Conservation (phyloP, 495 filamentous ascomycete genomes). For the Podospora sp. region DNA sequence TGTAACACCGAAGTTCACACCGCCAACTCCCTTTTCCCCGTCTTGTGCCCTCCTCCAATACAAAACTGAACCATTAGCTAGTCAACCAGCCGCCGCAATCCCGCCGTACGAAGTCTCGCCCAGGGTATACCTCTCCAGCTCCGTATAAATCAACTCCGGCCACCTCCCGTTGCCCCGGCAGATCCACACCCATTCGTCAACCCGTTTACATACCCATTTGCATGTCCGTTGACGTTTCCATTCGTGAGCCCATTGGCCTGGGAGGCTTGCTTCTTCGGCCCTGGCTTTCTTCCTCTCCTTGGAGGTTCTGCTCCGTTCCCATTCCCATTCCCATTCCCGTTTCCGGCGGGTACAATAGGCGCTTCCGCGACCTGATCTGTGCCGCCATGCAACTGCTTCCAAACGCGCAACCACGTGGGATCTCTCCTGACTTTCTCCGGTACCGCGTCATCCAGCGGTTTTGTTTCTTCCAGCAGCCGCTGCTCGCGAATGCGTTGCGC, state of each 20-base stretch:
- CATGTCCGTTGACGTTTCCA: background rate
- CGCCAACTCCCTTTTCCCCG: background rate
- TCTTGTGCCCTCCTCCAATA: background rate
- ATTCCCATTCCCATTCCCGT: background rate
- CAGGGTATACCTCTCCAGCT: no score
- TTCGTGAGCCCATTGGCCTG: background rate
- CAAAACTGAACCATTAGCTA: background rate
- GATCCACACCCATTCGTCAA: background rate
- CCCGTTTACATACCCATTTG: background rate
- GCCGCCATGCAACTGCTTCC: constrained; percentile 24
- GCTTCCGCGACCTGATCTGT: background rate
- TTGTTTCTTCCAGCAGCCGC: constrained; percentile 22
- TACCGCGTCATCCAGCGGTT: constrained; percentile 27
- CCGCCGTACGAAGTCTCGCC: background rate
- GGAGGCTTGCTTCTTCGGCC: background rate
- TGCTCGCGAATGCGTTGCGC: constrained; percentile 40
- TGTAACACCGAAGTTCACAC: background rate
- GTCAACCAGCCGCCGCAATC: no score
- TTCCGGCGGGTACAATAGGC: background rate
- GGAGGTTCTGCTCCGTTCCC: background rate
- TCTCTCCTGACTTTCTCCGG: constrained; percentile 35
- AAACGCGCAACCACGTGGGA: constrained; percentile 31
- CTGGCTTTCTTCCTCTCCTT: constrained; percentile 1
- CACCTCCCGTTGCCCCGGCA: no score
- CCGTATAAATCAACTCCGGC: no score